These are phyloP conservation scores for Syncephalis fuscata DNA, from an alignment of 371 early-diverging fungal genomes.

Conservation along the genomic window DNA sequence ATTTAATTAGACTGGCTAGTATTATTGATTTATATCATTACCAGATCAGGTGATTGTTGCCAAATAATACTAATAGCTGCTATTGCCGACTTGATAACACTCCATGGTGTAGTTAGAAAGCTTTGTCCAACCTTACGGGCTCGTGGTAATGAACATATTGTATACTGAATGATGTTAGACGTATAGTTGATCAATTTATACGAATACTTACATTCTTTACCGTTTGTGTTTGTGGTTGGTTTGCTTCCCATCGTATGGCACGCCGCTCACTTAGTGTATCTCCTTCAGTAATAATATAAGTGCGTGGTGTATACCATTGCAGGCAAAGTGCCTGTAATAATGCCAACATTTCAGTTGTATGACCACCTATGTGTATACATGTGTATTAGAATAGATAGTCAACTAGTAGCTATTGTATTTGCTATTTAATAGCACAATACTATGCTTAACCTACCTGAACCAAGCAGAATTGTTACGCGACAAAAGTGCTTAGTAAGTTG, in stretches of 20 bases:
- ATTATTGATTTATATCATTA: conserved; percentile 7
- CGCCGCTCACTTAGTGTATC: conserved; percentile 29
- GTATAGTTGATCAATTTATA: too few relatives aligned
- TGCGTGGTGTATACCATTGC: conserved; percentile 29
- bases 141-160: conserved; percentile 34
- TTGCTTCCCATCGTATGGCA: too few relatives aligned
- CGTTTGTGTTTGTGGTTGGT: not conserved
- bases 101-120: conserved; percentile 34
- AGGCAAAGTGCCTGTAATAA: conserved; percentile 27
- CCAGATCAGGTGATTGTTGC: conserved; percentile 30
- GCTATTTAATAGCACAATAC: not conserved
- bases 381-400: not conserved
- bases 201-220: not conserved
- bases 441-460: conserved; percentile 19
- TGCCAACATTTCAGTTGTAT: conserved; percentile 65
- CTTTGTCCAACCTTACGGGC: conserved; percentile 56
- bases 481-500: too few relatives aligned
- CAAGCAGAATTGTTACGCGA: conserved; percentile 14
- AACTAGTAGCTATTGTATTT: not conserved
- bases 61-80: conserved; percentile 18
- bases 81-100: conserved; percentile 22
- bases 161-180: too few relatives aligned
- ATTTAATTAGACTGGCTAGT: not conserved
- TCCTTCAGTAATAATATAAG: conserved; percentile 37
- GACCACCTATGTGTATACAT: conserved; percentile 29